Base-by-base conservation (phyloP, 495 filamentous ascomycete genomes). In the Cladorrhinum samala region DNA sequence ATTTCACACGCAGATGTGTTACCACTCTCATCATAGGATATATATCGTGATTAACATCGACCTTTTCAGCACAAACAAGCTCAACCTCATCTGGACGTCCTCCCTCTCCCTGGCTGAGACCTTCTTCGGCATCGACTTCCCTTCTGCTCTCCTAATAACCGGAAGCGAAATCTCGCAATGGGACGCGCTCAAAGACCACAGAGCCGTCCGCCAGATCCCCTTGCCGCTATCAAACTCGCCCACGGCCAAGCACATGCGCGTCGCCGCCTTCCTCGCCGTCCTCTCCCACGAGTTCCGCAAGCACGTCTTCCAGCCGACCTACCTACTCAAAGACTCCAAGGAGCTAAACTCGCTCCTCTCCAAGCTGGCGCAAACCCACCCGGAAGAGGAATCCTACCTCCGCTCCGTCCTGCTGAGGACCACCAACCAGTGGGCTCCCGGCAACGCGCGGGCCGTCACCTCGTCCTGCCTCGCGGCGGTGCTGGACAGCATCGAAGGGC, bases 161-260 rank as follows among this genome's bases (percentile, higher is more conserved):
- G 19, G 0, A 24, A 30, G 11, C 24, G 7, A 37, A 7, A 37
- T 14, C 3, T 5, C 13, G 0, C 2, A 52, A 9, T 61, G 58
- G 55, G 37, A 36, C 0, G 23, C 25, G 1, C n/a, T 59, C 14
- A 38, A 25, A 14, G 27, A 39, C 5, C 56, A 61, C 45, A 39
- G 21, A 3, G 9, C 30, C 0, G 21, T 53, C 5, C 23, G 9
- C 5, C 17, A 19, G 4, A 56, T 67, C 9, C 62, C 65, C 0
- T 25, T 67, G 0, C 58, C 55, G 0, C 9, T 47, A 3, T 55
- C 50, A 9, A 61, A 65, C 44, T 43, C 46, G 5, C 16, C n/a
- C 0, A 17, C 33, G 3, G 65, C 60, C 0, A 65, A 56, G 25
- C 53, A 61, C 18, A 63, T 67, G 65, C 55, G 65, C 8, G 42